Evolutionary conservation across 495 filamentous ascomycete genomes (phyloP).

Genomic region (Hypoxylon trugodes): DNA sequence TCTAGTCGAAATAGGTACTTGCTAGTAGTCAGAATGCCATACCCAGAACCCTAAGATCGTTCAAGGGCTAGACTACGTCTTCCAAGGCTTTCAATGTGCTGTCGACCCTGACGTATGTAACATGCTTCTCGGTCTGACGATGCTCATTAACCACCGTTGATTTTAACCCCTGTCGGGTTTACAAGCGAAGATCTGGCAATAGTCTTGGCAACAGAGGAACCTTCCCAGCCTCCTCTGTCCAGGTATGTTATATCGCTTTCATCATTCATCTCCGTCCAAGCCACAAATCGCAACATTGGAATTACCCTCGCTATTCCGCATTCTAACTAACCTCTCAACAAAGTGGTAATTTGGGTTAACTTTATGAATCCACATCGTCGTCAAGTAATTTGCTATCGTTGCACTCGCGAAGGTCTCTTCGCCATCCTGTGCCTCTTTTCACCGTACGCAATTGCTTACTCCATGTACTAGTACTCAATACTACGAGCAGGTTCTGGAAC

Average conservation of each 20-base stretch:
- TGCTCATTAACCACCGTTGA: background rate
- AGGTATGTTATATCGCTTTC: slow-evolving; percentile 15
- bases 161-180: slow-evolving; percentile 1
- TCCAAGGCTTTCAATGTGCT: background rate
- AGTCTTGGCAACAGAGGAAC: slow-evolving; percentile 22
- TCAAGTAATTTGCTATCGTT: slow-evolving; percentile 32
- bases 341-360: slow-evolving; percentile 6
- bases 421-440: slow-evolving; percentile 2
- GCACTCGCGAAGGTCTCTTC: slow-evolving; percentile 24
- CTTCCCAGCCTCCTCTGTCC: slow-evolving; percentile 11
- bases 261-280: slow-evolving; percentile 7
- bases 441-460: slow-evolving; percentile 40
- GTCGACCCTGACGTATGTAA: background rate
- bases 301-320: slow-evolving; percentile 12
- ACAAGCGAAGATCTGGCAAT: slow-evolving; percentile 20
- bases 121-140: background rate
- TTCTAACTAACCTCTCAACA: slow-evolving; percentile 27
- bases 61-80: background rate
- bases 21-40: background rate
- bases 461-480: slow-evolving; percentile 34
- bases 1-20: slow-evolving; percentile 2
- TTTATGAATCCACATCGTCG: slow-evolving; percentile 21
- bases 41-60: background rate
- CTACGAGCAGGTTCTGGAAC: slow-evolving; percentile 28
- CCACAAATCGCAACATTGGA: slow-evolving; percentile 3